These are phyloP conservation scores for Psilocybe subaeruginosa DNA, from an alignment of 768 basidiomycete genomes.

Conservation along the genomic window DNA sequence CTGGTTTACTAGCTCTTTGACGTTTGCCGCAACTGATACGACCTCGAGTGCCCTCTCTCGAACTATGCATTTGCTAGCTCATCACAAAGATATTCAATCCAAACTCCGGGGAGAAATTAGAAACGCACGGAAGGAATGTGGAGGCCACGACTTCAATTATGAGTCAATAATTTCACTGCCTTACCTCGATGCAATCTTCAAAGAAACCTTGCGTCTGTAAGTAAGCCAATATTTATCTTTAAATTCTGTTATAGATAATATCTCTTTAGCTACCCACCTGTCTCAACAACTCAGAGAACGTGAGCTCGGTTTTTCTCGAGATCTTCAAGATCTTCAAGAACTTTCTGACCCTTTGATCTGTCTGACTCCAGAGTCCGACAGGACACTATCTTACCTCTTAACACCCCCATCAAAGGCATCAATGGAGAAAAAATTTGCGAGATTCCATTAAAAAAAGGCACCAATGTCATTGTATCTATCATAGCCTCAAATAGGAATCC, in stretches of 20 bases:
- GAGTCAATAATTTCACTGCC: slow-evolving; percentile 40
- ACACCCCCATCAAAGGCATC: slow-evolving; percentile 39
- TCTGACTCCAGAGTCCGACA: not conserved
- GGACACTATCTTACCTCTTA: slow-evolving; percentile 4
- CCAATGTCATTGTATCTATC: slow-evolving; percentile 41
- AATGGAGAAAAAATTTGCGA: slow-evolving; percentile 38
- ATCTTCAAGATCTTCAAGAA: not conserved
- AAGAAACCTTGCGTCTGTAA: slow-evolving; percentile 44
- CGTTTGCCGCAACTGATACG: slow-evolving; percentile 47
- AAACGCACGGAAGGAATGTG: slow-evolving; percentile 22
- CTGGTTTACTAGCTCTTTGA: slow-evolving; percentile 18
- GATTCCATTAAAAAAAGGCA: slow-evolving; percentile 43
- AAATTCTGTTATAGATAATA: slow-evolving; percentile 1
- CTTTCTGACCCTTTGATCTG: not conserved
- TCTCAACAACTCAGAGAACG: slow-evolving; percentile 7
- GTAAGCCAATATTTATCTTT: slow-evolving; percentile 2
- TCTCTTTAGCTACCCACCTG: slow-evolving; percentile 22
- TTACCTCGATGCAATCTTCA: slow-evolving; percentile 40
- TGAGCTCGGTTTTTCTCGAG: not conserved
- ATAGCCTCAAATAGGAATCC: slow-evolving; percentile 37
- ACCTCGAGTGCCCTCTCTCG: slow-evolving; percentile 42
- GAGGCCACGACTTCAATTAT: slow-evolving; percentile 31
- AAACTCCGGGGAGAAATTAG: slow-evolving; percentile 40
- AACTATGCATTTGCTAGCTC: slow-evolving; percentile 36
- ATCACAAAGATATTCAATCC: slow-evolving; percentile 30